These are phyloP conservation scores for Leishmania martiniquensis DNA, from an alignment of 208 protist genomes.

Conservation along the genomic window DNA sequence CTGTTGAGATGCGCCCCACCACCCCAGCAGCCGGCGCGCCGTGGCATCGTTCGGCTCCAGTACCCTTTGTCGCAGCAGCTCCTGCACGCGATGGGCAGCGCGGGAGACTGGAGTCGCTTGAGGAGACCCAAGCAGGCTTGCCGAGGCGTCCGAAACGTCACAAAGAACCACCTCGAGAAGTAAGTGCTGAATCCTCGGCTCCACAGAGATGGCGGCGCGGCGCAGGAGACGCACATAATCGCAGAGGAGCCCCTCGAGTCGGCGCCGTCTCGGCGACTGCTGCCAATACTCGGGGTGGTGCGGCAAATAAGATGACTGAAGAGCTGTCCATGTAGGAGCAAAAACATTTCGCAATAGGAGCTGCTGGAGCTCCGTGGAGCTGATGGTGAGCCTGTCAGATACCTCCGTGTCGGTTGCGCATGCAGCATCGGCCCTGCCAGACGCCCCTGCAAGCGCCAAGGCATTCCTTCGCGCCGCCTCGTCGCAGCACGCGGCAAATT, in stretches of 20 bases:
- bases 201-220: constrained; percentile 1
- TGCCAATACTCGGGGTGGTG: constrained; percentile 6
- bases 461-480: neutral
- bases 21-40: constrained; percentile 20
- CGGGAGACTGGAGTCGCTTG: neutral
- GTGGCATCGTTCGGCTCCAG: constrained; percentile 16
- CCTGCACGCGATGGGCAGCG: constrained; percentile 12
- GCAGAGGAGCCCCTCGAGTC: constrained; percentile 21
- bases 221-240: constrained; percentile 26
- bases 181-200: constrained; percentile 11
- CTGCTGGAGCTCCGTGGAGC: constrained; percentile 5
- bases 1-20: constrained; percentile 13
- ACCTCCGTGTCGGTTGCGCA: neutral
- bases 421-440: neutral
- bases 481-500: neutral
- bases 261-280: neutral
- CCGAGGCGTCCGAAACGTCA: neutral
- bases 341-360: constrained; percentile 17
- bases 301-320: neutral
- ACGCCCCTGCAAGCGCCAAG: neutral
- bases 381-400: neutral
- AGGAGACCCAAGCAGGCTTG: neutral
- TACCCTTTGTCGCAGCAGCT: constrained; percentile 18
- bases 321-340: constrained; percentile 5
- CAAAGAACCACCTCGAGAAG: constrained; percentile 23